phyloP scores from a whole-genome alignment of 805 yeast genomes.

The Zygotorulaspora chibaensis region DNA sequence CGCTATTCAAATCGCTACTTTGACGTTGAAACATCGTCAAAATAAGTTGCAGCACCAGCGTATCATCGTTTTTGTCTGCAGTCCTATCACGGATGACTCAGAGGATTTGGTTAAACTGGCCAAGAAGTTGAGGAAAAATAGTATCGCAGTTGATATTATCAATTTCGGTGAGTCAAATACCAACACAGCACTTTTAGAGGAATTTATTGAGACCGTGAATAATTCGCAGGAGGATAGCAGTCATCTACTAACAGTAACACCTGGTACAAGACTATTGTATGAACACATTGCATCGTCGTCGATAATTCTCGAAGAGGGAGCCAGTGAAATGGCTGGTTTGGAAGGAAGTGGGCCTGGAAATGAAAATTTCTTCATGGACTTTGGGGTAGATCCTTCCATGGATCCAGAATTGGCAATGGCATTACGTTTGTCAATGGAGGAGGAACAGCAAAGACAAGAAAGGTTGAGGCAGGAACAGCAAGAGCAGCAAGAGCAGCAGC shows the following conservation, averaged over 20 bases:
- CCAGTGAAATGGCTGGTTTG: conserved; percentile 41
- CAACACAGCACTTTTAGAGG: conserved; percentile 75
- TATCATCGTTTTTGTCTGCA: conserved; percentile 82
- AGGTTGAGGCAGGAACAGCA: conserved; percentile 46
- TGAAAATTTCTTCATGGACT: conserved; percentile 53
- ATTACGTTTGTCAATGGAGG: conserved; percentile 87
- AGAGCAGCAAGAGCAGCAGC: conserved; percentile 8
- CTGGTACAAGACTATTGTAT: conserved; percentile 79
- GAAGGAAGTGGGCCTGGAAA: conserved; percentile 43
- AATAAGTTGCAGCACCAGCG: conserved; percentile 90
- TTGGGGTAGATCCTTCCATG: conserved; percentile 80
- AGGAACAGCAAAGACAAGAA: conserved; percentile 88
- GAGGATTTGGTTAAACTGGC: conserved; percentile 79
- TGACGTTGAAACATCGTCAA: conserved; percentile 94
- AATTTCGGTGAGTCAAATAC: conserved; percentile 85
- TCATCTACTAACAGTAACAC: conserved; percentile 81
- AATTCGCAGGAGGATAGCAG: conserved; percentile 60
- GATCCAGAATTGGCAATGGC: conserved; percentile 98
- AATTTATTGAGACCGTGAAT: conserved; percentile 68
- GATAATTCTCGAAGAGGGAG: conserved; percentile 63
- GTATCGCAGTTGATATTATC: conserved; percentile 81
- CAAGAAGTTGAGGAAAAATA: conserved; percentile 89
- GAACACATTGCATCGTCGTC: conserved; percentile 77
- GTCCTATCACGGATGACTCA: conserved; percentile 66
- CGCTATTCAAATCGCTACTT: conserved; percentile 87